Percentiles rank a stretch among this genome's conserved stretches.
Evolutionary conservation across 1,139 yeast species (phyloP).

Genomic region (Blastobotrys malaysiensis): DNA sequence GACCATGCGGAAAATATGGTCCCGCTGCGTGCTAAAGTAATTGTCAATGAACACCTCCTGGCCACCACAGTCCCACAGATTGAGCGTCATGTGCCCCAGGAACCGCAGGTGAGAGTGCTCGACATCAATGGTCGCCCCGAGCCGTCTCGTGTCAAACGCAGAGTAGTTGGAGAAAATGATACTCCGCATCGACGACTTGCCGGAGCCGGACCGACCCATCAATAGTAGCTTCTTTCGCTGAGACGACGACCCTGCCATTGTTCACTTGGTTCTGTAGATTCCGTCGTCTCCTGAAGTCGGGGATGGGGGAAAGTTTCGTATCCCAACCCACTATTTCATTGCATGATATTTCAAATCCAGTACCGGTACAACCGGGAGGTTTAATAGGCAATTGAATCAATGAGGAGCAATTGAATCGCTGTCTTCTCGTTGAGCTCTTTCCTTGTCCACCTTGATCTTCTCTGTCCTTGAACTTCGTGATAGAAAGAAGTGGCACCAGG

Average conservation of each 20-base stretch:
- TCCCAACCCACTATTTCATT: neutral
- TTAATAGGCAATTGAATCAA: too few species aligned
- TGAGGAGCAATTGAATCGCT: too few species aligned
- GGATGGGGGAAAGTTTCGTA: neutral
- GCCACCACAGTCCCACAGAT: conserved; percentile 94
- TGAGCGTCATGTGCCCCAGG: conserved; percentile 90
- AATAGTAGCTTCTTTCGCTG: conserved; percentile 46
- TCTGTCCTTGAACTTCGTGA: too few species aligned
- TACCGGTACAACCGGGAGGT: too few species aligned
- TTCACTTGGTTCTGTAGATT: neutral
- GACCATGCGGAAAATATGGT: conserved; percentile 90
- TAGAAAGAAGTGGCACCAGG: too few species aligned
- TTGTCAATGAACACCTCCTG: conserved; percentile 97
- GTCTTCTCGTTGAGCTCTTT: too few species aligned
- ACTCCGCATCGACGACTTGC: conserved; percentile 95
- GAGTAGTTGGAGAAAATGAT: conserved; percentile 91
- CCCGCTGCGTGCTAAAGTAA: conserved; percentile 79
- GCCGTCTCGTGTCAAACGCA: conserved; percentile 89
- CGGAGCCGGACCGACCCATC: conserved; percentile 94
- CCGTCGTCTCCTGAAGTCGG: neutral
- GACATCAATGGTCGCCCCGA: conserved; percentile 97
- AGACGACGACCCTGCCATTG: conserved; percentile 12
- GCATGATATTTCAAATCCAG: too few species aligned
- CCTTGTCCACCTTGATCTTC: too few species aligned
- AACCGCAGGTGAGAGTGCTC: conserved; percentile 93